Evolutionary conservation across 2,329 filamentous ascomycete genomes (phyloP).

Genomic region (Cytospora leucostoma): DNA sequence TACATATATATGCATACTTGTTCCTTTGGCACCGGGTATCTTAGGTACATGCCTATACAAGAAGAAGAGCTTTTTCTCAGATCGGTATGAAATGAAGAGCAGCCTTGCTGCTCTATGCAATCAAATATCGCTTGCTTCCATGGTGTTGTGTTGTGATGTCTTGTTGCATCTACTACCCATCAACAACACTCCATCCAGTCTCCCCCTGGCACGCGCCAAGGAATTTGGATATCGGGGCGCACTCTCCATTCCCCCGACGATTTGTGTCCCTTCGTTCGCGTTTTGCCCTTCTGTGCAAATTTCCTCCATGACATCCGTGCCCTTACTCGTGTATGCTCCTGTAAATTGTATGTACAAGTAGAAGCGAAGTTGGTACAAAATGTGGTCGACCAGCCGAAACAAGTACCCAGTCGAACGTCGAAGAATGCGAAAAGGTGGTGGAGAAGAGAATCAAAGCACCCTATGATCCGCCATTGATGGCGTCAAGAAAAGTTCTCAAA

Average conservation of each 20-base stretch:
- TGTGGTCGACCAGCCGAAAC: slow-evolving; percentile 4
- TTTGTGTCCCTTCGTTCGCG: slow-evolving; percentile 14
- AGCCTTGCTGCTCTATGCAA: background rate
- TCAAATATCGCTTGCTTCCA: background rate
- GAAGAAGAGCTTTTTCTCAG: slow-evolving; percentile 5
- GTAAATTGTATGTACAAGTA: slow-evolving; percentile 21
- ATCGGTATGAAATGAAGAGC: background rate
- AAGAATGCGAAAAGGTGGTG: slow-evolving; percentile 3
- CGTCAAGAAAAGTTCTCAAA: slow-evolving; percentile 23
- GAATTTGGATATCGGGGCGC: background rate
- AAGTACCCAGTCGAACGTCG: slow-evolving; percentile 1
- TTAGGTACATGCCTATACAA: slow-evolving; percentile 21
- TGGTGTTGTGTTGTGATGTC: background rate
- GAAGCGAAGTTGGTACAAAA: slow-evolving; percentile 22
- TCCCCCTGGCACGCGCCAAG: slow-evolving; percentile 4
- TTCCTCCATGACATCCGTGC: slow-evolving; percentile 23
- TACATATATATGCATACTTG: slow-evolving; percentile 4
- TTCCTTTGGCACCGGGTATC: slow-evolving; percentile 9
- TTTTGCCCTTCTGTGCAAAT: slow-evolving; percentile 16
- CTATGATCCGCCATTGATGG: slow-evolving; percentile 22
- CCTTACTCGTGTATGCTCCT: slow-evolving; percentile 18
- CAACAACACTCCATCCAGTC: slow-evolving; percentile 7
- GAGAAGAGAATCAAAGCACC: slow-evolving; percentile 18
- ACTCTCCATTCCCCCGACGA: too few species aligned
- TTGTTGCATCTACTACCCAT: background rate